phyloP scores from a whole-genome alignment of 306 rosid species.

The Malus asiatica region DNA sequence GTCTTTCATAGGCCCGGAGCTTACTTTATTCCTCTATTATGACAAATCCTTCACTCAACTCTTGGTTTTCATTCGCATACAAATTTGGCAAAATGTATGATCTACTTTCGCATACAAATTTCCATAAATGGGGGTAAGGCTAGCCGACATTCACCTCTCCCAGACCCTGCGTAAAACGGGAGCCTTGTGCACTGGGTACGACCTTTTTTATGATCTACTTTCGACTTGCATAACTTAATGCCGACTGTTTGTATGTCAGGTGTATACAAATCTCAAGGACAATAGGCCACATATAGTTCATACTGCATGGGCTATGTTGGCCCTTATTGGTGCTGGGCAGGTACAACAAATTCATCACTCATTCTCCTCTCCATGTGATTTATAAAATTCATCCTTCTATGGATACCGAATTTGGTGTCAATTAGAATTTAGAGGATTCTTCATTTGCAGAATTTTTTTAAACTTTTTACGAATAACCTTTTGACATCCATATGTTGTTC shows the following conservation, averaged over 20 bases:
- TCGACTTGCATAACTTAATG: not conserved
- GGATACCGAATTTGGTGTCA: no score
- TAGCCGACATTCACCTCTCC: no score
- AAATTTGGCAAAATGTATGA: not conserved
- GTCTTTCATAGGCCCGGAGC: not conserved
- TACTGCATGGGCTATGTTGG: slow-evolving; percentile 33
- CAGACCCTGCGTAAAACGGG: no score
- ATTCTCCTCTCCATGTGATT: no score
- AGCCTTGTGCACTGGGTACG: no score
- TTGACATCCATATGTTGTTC: not conserved
- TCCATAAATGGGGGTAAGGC: no score
- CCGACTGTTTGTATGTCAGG: slow-evolving; percentile 5
- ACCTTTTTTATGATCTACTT: not conserved
- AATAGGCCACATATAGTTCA: slow-evolving; percentile 30
- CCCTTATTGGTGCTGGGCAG: slow-evolving; percentile 35
- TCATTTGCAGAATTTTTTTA: not conserved
- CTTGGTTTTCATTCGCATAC: no score
- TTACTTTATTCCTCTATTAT: not conserved
- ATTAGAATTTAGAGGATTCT: no score
- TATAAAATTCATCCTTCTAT: no score
- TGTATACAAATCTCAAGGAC: slow-evolving; percentile 23
- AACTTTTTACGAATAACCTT: not conserved
- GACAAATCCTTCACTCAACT: no score
- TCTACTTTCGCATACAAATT: not conserved
- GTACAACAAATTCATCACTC: not conserved